These are phyloP conservation scores for Blastobotrys proliferans DNA, from an alignment of 1,139 yeast species.

Conservation along the genomic window DNA sequence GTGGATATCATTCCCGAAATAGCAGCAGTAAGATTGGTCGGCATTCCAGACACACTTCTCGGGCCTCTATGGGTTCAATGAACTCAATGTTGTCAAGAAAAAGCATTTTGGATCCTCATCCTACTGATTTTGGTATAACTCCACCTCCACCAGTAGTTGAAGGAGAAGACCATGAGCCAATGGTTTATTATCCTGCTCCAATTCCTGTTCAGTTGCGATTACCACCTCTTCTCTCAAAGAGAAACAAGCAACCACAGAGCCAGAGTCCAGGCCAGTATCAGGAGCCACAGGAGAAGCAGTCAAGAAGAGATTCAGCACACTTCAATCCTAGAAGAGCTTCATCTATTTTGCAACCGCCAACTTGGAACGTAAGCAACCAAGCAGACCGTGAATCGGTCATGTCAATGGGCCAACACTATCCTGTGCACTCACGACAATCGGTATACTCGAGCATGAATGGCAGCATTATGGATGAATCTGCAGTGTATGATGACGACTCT, in stretches of 20 bases:
- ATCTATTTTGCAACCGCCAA: constrained; percentile 20
- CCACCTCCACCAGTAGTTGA: constrained; percentile 6
- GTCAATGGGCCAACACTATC: constrained; percentile 15
- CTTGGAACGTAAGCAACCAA: constrained; percentile 19
- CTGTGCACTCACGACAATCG: constrained; percentile 4
- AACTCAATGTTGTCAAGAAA: constrained; percentile 2
- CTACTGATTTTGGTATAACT: constrained; percentile 1
- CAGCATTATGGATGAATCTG: not conserved
- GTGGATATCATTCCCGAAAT: not conserved
- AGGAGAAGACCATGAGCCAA: constrained; percentile 18
- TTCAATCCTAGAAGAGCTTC: constrained; percentile 17
- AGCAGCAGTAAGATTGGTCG: not conserved
- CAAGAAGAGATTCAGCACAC: constrained; percentile 4
- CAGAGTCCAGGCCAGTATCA: not conserved
- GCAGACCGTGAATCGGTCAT: constrained; percentile 13
- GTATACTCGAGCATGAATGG: constrained; percentile 4
- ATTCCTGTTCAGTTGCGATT: constrained; percentile 29
- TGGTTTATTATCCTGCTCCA: constrained; percentile 35
- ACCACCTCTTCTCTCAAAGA: constrained; percentile 26
- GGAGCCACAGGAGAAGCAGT: not conserved
- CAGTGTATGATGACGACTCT: constrained; percentile 1
- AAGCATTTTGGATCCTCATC: constrained; percentile 14
- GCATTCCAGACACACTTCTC: constrained; percentile 10
- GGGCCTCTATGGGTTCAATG: constrained; percentile 6
- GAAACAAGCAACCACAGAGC: constrained; percentile 13